Conservation (phyloP, 1,284 basidiomycete genomes). For the Papiliotrema flavescens region DNA sequence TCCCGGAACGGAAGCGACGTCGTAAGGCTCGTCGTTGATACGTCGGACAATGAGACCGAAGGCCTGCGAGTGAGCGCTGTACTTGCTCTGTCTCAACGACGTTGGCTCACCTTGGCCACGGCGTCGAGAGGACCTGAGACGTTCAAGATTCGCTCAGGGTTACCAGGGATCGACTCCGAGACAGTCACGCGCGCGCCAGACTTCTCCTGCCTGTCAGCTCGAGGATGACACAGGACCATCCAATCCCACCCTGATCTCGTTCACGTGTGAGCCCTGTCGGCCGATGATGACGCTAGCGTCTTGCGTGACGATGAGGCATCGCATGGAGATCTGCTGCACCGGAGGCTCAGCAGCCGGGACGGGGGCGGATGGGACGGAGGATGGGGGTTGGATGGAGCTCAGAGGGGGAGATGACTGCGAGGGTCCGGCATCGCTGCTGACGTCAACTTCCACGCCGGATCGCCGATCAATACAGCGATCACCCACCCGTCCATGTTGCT, state of each 20-base stretch:
- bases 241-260: slow-evolving; percentile 72
- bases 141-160: slow-evolving; percentile 96
- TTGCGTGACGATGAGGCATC: slow-evolving; percentile 95
- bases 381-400: slow-evolving; percentile 20
- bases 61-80: slow-evolving; percentile 58
- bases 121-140: slow-evolving; percentile 97
- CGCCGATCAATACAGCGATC: background rate
- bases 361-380: slow-evolving; percentile 33
- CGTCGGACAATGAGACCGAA: slow-evolving; percentile 97
- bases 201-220: slow-evolving; percentile 60
- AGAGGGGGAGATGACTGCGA: slow-evolving; percentile 24
- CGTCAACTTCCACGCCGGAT: background rate
- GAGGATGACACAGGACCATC: background rate
- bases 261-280: slow-evolving; percentile 92
- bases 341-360: slow-evolving; percentile 38
- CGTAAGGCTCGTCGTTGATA: slow-evolving; percentile 99
- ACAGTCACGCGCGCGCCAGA: slow-evolving; percentile 92
- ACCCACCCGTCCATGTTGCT: slow-evolving; percentile 40
- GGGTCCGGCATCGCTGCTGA: slow-evolving; percentile 27
- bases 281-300: slow-evolving; percentile 99
- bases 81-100: background rate
- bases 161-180: slow-evolving; percentile 93
- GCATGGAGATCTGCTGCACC: slow-evolving; percentile 70
- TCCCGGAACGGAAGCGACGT: slow-evolving; percentile 93
- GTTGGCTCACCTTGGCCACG: slow-evolving; percentile 76